Percentiles rank a stretch among this genome's conserved stretches.
phyloP scores from a whole-genome alignment of 1,284 basidiomycete species.

The Heterobasidion irregulare region DNA sequence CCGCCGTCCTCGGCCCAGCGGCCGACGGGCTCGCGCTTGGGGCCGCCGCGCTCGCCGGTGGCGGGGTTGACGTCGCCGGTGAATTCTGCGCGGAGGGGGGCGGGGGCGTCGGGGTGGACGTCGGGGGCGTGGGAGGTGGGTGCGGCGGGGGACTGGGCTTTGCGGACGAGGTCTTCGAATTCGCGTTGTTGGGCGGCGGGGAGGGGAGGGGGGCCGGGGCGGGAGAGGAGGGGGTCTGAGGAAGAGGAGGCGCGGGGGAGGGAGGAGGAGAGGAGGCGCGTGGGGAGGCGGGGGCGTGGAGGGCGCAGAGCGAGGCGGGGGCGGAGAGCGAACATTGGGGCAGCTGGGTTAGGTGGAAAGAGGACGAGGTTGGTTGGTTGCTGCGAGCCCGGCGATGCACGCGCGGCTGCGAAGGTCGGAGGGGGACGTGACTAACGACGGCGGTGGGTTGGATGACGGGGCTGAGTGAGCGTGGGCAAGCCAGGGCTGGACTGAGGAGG shows the following conservation, averaged over 20 bases:
- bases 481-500: too few relatives aligned
- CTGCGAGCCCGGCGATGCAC: too few relatives aligned
- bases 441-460: too few relatives aligned
- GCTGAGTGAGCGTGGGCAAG: too few relatives aligned
- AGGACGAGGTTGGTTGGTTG: too few relatives aligned
- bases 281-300: neutral
- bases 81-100: conserved; percentile 53
- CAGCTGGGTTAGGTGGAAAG: too few relatives aligned
- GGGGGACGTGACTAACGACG: too few relatives aligned
- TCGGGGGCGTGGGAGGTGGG: conserved; percentile 14
- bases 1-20: conserved; percentile 52
- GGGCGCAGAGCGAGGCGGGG: neutral
- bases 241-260: neutral
- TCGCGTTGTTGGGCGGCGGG: conserved; percentile 64
- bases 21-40: conserved; percentile 66
- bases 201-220: conserved; percentile 66
- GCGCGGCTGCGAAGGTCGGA: too few relatives aligned
- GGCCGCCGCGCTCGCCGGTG: conserved; percentile 72
- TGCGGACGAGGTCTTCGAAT: conserved; percentile 66
- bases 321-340: neutral
- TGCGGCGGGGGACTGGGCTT: conserved; percentile 36
- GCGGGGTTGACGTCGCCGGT: conserved; percentile 65
- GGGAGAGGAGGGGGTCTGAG: conserved; percentile 11
- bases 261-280: neutral
- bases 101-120: conserved; percentile 63